Base-by-base conservation (phyloP, 768 basidiomycete genomes). In the Phanerochaete carnosa region DNA sequence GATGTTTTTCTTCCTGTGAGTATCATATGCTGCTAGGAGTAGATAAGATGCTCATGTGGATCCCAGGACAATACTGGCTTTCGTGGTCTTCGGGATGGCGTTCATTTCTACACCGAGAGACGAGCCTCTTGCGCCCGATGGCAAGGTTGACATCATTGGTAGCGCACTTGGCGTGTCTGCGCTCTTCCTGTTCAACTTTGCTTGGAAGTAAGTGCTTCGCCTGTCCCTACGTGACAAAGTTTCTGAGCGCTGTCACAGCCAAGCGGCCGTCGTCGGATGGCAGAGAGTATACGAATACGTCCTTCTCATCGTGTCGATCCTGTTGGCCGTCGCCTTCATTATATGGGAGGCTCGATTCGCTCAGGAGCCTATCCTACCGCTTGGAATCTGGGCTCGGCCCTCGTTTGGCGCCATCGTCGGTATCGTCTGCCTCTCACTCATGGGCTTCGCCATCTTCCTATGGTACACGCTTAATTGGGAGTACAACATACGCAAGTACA, bases 161-260 rank as follows among this genome's bases (percentile, higher is more conserved):
- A 15, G 39, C 11, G 26, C 23, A 13, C 53, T 60, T 35, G 59
- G 59, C 28, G 46, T 60, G 6, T 29, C 26, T 7, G 59, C 28
- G 15, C 53, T 60, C 1, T 43, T 60, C 28, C 59, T 60, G 1
- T 54, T 60, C 59, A 60, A 60, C 43, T 60, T 60, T 39, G 54
- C 37, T 43, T 60, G 59, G 59, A 60, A 60, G 58, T 59, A 30
- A 59, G 58, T 55, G 3, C 26, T 19, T 16, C 23, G 33, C 7
- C 22, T 26, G n/a, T 29, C 29, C 4, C n/a, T 32, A 4, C 58
- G 30, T 52, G 7, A 5, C 6, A 43, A 4, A 4, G 39, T 7
- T 35, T 12, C 39, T 43, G 11, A 43, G 11, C 11, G 19, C 19
- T 9, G 2, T 43, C 26, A 5, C 28, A 59, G 58, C 35, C 59